phyloP scores from a whole-genome alignment of 2,329 filamentous ascomycete species.

The Pseudogymnoascus sp. region DNA sequence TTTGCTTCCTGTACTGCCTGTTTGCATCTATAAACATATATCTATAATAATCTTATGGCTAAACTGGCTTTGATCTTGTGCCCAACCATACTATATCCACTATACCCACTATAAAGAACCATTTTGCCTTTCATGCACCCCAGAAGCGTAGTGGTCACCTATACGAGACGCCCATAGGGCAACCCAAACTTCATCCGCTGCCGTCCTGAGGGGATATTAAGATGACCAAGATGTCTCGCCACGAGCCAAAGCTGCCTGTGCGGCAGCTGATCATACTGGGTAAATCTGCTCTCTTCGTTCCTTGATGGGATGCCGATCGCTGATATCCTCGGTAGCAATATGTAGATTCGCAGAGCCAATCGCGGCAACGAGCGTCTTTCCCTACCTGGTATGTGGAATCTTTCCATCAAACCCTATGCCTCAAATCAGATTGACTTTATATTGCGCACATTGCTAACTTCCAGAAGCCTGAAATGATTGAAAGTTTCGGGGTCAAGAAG shows the following conservation, averaged over 20 bases:
- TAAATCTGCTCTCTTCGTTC: constrained; percentile 36
- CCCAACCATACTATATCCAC: not conserved
- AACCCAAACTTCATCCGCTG: not conserved
- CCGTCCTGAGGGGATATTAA: constrained; percentile 2
- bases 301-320: not conserved
- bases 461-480: constrained; percentile 69
- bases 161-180: constrained; percentile 5
- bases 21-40: constrained; percentile 5
- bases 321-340: constrained; percentile 46
- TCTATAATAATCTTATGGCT: constrained; percentile 5
- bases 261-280: constrained; percentile 73
- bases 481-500: constrained; percentile 64
- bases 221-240: constrained; percentile 25
- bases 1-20: not conserved
- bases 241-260: constrained; percentile 57
- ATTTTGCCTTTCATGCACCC: constrained; percentile 6
- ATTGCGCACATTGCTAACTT: not conserved
- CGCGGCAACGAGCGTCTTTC: constrained; percentile 48
- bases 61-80: not conserved
- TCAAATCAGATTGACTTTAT: not conserved
- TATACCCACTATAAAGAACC: not conserved
- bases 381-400: constrained; percentile 35
- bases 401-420: not conserved
- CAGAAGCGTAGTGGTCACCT: not conserved
- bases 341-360: constrained; percentile 73